Evolutionary conservation across 2,329 filamentous ascomycete species (phyloP), one percentile per base, ranked within the genome.

Genomic region (Diplodia intermedia): DNA sequence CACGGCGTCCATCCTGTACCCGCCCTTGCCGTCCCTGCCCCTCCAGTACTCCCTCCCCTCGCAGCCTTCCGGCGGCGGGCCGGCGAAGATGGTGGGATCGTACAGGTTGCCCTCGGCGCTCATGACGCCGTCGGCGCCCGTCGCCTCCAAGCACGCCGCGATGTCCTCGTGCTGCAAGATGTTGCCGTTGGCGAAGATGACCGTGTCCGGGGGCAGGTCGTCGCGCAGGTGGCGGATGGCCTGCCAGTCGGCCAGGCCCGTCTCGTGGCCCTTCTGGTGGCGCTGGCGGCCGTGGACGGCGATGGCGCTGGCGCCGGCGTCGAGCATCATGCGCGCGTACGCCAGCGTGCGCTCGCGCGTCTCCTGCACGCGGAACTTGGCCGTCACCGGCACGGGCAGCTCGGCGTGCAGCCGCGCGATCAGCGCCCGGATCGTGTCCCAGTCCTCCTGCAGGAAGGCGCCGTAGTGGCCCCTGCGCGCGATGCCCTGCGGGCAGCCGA

Each of bases 121-220:
- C 95, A 99, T 98, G 63, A 99, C 88, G 20, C 87, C 95, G 78
- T 99, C 95, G 1, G 90, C 94, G 0, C 94, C 93, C 0, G 95
- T 99, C 4, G 85, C 92, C 61, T 89, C 86, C 23, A 99, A 82
- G 75, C 94, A 98, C 23, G 82, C 82, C 62, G 90, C 86, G 12
- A 99, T 83, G 76, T 99, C 94, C 0, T 84, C 89, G 69, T 90
- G 86, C 77, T 92, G 90, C 69, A 99, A 82, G 43, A 97, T 90
- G 75, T 99, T 99, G 14, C 95, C 95, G 78, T 99, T 99, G 3
- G 95, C 95, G 76, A 99, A 98, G 2, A 99, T 88, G 29, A 99
- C 95, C 8, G 93, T 96, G 57, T 97, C 93, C 1, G 86, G 82
- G 0, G 94, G 94, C 36, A 99, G 81, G 70, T 90, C 91, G 12